phyloP scores from a whole-genome alignment of 345 rosid genomes.

The Kandelia obovata region DNA sequence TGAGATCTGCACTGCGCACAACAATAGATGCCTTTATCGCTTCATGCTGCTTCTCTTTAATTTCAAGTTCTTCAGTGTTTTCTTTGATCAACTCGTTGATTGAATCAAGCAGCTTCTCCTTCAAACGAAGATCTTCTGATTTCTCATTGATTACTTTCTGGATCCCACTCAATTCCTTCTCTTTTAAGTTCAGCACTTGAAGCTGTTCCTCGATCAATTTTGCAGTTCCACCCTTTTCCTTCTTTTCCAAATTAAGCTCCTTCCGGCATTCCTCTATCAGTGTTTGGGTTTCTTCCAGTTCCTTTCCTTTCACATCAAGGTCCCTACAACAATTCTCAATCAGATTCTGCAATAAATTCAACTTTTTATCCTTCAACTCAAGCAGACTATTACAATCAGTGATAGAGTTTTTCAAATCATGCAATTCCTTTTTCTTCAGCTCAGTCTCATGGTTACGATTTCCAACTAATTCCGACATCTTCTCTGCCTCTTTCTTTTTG shows the following conservation, averaged over 20 bases:
- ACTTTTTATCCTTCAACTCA: constrained; percentile 12
- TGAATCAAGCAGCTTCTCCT: constrained; percentile 7
- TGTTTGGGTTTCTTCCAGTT: constrained; percentile 5
- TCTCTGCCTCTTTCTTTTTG: constrained; percentile 17
- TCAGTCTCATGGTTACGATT: constrained; percentile 3
- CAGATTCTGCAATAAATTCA: background rate
- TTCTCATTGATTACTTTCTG: constrained; percentile 4
- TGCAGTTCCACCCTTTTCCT: background rate
- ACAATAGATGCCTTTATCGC: constrained; percentile 18
- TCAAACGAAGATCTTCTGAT: constrained; percentile 1
- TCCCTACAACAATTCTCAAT: constrained; percentile 9
- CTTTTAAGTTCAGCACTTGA: constrained; percentile 13
- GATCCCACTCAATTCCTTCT: constrained; percentile 7
- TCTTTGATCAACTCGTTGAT: constrained; percentile 8
- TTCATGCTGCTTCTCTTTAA: constrained; percentile 24
- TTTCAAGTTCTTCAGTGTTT: constrained; percentile 2
- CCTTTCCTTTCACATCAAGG: constrained; percentile 1
- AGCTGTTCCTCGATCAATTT: background rate
- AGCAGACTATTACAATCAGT: constrained; percentile 5
- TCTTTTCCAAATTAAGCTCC: constrained; percentile 11
- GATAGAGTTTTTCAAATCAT: constrained; percentile 12
- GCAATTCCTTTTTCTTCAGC: constrained; percentile 24
- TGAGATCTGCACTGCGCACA: constrained; percentile 21
- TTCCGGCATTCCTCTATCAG: constrained; percentile 6
- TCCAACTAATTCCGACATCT: background rate